Evolutionary conservation across 495 filamentous ascomycete species (phyloP).

Genomic region (Penicillium crystallinum): DNA sequence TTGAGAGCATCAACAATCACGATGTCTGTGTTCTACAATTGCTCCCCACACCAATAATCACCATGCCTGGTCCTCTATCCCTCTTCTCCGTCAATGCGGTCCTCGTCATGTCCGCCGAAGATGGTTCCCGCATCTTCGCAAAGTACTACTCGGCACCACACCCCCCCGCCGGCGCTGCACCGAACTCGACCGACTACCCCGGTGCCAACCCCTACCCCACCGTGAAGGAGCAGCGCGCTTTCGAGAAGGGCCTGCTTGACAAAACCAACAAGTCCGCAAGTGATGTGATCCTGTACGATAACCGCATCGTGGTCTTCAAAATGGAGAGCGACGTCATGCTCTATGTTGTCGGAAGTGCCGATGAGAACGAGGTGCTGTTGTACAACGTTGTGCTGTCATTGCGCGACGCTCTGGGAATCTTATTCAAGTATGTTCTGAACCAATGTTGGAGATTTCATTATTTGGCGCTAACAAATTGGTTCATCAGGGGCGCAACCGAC

Average conservation of each 20-base stretch:
- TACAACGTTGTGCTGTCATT: conserved; percentile 89
- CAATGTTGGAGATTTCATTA: background rate
- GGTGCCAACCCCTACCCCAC: conserved; percentile 80
- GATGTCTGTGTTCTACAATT: conserved; percentile 7
- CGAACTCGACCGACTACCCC: conserved; percentile 51
- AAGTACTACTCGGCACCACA: conserved; percentile 95
- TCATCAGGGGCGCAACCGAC: conserved; percentile 77
- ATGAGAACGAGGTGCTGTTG: conserved; percentile 95
- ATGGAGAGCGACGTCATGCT: conserved; percentile 95
- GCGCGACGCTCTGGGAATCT: conserved; percentile 79
- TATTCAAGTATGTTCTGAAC: conserved; percentile 71
- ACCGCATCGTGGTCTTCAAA: conserved; percentile 93
- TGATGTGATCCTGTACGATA: conserved; percentile 96
- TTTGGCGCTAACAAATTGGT: background rate
- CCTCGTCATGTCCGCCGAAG: conserved; percentile 81
- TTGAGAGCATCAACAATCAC: conserved; percentile 32
- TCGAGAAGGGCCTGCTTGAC: conserved; percentile 91
- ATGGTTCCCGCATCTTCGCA: conserved; percentile 83
- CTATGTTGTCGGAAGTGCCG: conserved; percentile 85
- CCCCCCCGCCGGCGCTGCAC: conserved; percentile 50
- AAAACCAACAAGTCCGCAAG: conserved; percentile 94
- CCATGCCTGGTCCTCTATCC: conserved; percentile 55
- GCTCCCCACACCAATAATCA: conserved; percentile 19
- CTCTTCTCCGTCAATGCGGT: conserved; percentile 91
- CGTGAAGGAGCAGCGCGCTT: conserved; percentile 85